These are phyloP conservation scores for Gremmenia infestans DNA, from an alignment of 2,329 filamentous ascomycete genomes.

Conservation along the genomic window DNA sequence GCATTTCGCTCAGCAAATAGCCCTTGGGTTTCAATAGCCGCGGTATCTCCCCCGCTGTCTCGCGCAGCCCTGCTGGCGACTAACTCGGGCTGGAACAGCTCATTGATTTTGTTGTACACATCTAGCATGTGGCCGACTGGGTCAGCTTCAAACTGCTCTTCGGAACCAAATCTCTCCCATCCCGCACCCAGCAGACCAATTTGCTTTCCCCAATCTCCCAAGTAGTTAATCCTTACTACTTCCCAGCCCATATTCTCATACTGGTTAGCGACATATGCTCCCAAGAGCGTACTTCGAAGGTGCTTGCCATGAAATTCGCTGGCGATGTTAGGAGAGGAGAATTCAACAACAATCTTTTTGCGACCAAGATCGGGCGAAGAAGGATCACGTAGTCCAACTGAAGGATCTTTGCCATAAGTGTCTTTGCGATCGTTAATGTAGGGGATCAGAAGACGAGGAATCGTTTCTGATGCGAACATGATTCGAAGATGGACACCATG, in stretches of 20 bases:
- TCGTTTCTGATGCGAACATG: conserved; percentile 55
- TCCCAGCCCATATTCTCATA: conserved; percentile 48
- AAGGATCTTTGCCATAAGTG: conserved; percentile 55
- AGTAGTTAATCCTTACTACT: conserved; percentile 55
- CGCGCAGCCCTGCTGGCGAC: conserved; percentile 24
- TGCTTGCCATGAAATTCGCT: conserved; percentile 64
- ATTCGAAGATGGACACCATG: conserved; percentile 59
- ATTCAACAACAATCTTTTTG: conserved; percentile 54
- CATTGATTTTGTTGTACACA: conserved; percentile 61
- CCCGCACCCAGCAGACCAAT: conserved; percentile 60
- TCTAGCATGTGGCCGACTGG: conserved; percentile 52
- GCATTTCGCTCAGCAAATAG: conserved; percentile 26
- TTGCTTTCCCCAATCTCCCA: conserved; percentile 66
- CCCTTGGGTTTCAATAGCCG: conserved; percentile 49
- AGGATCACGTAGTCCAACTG: conserved; percentile 53
- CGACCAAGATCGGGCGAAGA: background rate
- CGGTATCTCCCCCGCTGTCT: conserved; percentile 42
- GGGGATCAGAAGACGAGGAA: conserved; percentile 52
- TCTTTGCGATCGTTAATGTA: conserved; percentile 52
- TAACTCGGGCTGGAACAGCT: conserved; percentile 50
- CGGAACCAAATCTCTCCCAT: conserved; percentile 54
- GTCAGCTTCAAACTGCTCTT: conserved; percentile 46
- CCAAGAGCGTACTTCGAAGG: conserved; percentile 62
- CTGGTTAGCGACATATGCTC: conserved; percentile 59
- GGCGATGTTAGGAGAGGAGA: conserved; percentile 63